Percentiles rank a stretch among this genome's conserved stretches.
phyloP scores from a whole-genome alignment of 2,329 filamentous ascomycete species.

The Penicillium hesseltinei region DNA sequence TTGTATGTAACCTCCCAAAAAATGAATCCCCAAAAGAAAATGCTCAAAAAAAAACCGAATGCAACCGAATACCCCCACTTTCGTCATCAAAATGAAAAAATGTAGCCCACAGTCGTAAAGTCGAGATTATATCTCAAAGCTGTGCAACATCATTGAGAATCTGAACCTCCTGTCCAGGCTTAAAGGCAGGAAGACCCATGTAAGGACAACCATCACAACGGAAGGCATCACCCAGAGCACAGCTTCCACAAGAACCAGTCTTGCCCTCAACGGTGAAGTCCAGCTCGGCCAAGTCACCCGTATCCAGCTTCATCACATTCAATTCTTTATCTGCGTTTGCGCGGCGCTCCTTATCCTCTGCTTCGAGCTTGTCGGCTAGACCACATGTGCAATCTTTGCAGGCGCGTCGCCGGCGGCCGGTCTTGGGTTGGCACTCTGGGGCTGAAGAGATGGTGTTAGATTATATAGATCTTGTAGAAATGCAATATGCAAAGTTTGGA shows the following conservation, averaged over 20 bases:
- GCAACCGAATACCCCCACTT: neutral
- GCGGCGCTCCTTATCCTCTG: slow-evolving; percentile 74
- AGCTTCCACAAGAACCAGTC: slow-evolving; percentile 91
- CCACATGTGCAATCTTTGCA: slow-evolving; percentile 99
- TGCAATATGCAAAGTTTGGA: neutral
- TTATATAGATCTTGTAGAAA: neutral
- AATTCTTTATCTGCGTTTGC: slow-evolving; percentile 60
- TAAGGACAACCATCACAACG: slow-evolving; percentile 75
- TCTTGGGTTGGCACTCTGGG: slow-evolving; percentile 80
- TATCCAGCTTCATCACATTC: slow-evolving; percentile 61
- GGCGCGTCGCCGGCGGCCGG: slow-evolving; percentile 75
- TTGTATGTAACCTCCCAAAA: neutral
- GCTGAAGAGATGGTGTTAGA: slow-evolving; percentile 50
- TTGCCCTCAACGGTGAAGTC: slow-evolving; percentile 99
- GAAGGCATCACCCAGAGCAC: slow-evolving; percentile 88
- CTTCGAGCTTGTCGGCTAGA: slow-evolving; percentile 77
- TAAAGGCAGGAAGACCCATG: slow-evolving; percentile 90
- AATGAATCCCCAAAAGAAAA: neutral
- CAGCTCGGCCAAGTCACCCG: slow-evolving; percentile 75
- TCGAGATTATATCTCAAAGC: slow-evolving; percentile 50
- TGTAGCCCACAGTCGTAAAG: neutral
- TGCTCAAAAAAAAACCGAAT: neutral
- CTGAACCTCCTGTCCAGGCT: slow-evolving; percentile 90
- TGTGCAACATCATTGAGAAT: slow-evolving; percentile 84
- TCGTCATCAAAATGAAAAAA: slow-evolving; percentile 3